Evolutionary conservation across 768 basidiomycete species (phyloP).

Genomic region (Collybiopsis confluens): DNA sequence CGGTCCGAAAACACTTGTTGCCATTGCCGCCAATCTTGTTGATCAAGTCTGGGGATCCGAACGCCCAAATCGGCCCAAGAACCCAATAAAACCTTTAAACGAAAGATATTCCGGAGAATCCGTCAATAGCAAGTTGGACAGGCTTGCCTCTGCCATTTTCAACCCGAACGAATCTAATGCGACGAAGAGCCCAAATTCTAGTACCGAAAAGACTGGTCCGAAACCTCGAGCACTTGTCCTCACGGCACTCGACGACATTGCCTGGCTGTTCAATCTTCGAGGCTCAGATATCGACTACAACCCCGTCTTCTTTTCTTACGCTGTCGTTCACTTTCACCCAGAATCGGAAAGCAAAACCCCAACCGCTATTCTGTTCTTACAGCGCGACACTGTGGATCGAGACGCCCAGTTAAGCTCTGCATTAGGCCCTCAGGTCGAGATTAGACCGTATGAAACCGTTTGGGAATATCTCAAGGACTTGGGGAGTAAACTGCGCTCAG

Average conservation of each 20-base stretch:
- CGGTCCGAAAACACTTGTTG: conserved; percentile 67
- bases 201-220: conserved; percentile 11
- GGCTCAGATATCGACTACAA: conserved; percentile 92
- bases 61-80: conserved; percentile 65
- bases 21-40: conserved; percentile 68
- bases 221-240: conserved; percentile 63
- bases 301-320: conserved; percentile 89
- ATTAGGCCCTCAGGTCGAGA: conserved; percentile 57
- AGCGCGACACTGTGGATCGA: conserved; percentile 46
- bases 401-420: conserved; percentile 29
- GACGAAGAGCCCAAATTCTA: conserved; percentile 41
- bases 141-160: conserved; percentile 45
- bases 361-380: conserved; percentile 63
- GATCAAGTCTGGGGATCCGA: conserved; percentile 71
- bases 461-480: conserved; percentile 59
- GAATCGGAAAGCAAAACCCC: conserved; percentile 24
- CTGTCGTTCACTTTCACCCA: conserved; percentile 51
- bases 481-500: conserved; percentile 5
- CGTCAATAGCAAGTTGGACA: conserved; percentile 60
- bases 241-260: conserved; percentile 90
- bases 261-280: conserved; percentile 91
- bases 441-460: conserved; percentile 68
- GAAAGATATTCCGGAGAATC: conserved; percentile 72
- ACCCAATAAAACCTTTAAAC: conserved; percentile 63
- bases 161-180: not conserved